Percentiles rank a stretch among this genome's conserved stretches.
These are phyloP conservation scores for Lobosporangium transversale DNA, from an alignment of 192 early-diverging fungal species.

Conservation along the genomic window DNA sequence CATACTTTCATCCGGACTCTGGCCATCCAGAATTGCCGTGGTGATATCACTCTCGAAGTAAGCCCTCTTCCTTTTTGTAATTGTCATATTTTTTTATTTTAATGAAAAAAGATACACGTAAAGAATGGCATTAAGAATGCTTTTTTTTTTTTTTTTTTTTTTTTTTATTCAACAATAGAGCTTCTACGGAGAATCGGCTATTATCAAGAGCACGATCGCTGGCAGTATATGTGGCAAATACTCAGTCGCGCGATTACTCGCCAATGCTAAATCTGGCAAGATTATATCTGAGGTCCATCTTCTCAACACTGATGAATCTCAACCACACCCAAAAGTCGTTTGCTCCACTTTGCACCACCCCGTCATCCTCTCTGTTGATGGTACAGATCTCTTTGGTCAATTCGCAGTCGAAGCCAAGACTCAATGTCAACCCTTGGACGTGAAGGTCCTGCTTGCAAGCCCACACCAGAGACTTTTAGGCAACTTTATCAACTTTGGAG, in stretches of 20 bases:
- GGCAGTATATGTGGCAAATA: slow-evolving; percentile 43
- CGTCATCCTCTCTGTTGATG: slow-evolving; percentile 26
- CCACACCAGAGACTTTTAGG: slow-evolving; percentile 23
- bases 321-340: slow-evolving; percentile 33
- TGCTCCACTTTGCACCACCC: slow-evolving; percentile 34
- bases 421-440: slow-evolving; percentile 37
- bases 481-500: slow-evolving; percentile 54
- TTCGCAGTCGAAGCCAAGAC: slow-evolving; percentile 52
- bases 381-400: slow-evolving; percentile 31
- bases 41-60: slow-evolving; percentile 45
- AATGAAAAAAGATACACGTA: neutral
- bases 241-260: slow-evolving; percentile 25
- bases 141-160: neutral
- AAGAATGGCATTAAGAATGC: no score
- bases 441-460: slow-evolving; percentile 42
- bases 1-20: slow-evolving; percentile 47
- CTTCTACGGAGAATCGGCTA: slow-evolving; percentile 43
- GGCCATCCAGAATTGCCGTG: slow-evolving; percentile 6
- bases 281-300: slow-evolving; percentile 32
- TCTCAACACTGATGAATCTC: slow-evolving; percentile 38
- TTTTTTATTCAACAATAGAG: slow-evolving; percentile 11
- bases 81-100: neutral
- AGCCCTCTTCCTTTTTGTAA: neutral
- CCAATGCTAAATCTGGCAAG: slow-evolving; percentile 28
- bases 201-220: slow-evolving; percentile 14